Percentiles rank a stretch among this genome's conserved stretches.
Evolutionary conservation across 129 eudicot species (phyloP).

Genomic region (Arctium lappa): DNA sequence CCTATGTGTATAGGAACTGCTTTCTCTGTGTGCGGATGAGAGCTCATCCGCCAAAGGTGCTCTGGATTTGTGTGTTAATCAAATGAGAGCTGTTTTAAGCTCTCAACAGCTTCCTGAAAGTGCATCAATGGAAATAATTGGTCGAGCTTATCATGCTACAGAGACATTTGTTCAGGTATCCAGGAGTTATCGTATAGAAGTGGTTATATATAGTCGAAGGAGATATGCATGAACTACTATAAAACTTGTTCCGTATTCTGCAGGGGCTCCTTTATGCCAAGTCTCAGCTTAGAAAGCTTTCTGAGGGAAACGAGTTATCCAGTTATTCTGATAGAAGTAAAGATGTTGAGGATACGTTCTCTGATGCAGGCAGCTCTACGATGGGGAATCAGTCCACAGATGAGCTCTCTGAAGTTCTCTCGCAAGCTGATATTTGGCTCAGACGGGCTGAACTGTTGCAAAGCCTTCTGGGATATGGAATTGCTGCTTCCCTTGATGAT

Average conservation of each 20-base stretch:
- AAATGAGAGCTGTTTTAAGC: conserved; percentile 74
- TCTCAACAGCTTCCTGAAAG: conserved; percentile 76
- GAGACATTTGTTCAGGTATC: conserved; percentile 94
- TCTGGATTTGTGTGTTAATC: conserved; percentile 75
- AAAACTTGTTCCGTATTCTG: conserved; percentile 15
- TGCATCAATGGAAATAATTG: conserved; percentile 95
- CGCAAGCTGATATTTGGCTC: conserved; percentile 86
- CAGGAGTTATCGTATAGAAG: background rate
- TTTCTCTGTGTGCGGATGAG: conserved; percentile 88
- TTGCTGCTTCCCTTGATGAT: conserved; percentile 98
- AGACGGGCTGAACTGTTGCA: conserved; percentile 94
- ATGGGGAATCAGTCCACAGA: conserved; percentile 82
- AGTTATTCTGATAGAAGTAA: conserved; percentile 65
- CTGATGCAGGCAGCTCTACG: conserved; percentile 94
- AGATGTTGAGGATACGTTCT: conserved; percentile 81
- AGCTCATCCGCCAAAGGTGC: conserved; percentile 85
- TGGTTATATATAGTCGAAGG: background rate
- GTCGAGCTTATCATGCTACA: conserved; percentile 96
- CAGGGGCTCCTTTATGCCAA: conserved; percentile 87
- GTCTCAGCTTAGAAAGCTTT: conserved; percentile 68
- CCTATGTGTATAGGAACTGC: conserved; percentile 59
- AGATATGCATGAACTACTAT: conserved; percentile 1
- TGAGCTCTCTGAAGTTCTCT: conserved; percentile 72
- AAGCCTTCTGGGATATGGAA: conserved; percentile 93
- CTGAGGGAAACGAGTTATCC: conserved; percentile 56